Conservation (phyloP, 768 basidiomycete species). For the Neoboletus subvelutipes region DNA sequence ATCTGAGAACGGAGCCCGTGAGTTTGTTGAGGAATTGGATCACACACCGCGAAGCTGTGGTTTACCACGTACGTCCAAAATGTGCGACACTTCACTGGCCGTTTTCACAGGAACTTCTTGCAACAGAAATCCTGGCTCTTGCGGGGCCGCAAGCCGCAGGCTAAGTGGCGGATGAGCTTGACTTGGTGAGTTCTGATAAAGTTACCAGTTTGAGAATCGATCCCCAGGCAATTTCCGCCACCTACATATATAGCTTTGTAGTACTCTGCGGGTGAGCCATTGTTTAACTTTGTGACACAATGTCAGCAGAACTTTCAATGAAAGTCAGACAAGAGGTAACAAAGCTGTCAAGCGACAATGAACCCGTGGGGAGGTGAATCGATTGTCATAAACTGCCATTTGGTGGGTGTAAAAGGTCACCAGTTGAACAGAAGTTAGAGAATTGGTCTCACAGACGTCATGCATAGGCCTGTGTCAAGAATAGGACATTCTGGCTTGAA, state of each 20-base stretch:
- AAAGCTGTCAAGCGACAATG: background rate
- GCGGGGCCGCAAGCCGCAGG: conserved; percentile 63
- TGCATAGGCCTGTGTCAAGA: background rate
- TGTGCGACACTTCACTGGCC: conserved; percentile 71
- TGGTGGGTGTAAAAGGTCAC: background rate
- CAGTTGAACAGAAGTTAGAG: background rate
- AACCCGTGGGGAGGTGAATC: background rate
- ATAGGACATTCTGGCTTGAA: background rate
- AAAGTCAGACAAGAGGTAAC: background rate
- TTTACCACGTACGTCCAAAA: conserved; percentile 58
- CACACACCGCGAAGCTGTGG: background rate
- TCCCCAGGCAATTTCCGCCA: conserved; percentile 9
- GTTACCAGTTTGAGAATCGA: conserved; percentile 2
- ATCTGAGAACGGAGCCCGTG: conserved; percentile 27
- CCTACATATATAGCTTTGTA: conserved; percentile 70
- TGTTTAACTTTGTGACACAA: conserved; percentile 49
- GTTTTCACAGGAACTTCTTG: conserved; percentile 70
- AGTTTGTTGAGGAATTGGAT: background rate
- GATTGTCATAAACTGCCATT: background rate
- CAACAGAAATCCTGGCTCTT: conserved; percentile 75
- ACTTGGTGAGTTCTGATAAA: conserved; percentile 58
- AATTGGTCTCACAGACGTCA: background rate
- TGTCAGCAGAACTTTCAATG: conserved; percentile 12
- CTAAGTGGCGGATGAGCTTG: conserved; percentile 67
- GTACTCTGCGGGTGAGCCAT: conserved; percentile 51